Evolutionary conservation across 2,329 filamentous ascomycete genomes (phyloP).

Genomic region (Talaromyces marneffei): DNA sequence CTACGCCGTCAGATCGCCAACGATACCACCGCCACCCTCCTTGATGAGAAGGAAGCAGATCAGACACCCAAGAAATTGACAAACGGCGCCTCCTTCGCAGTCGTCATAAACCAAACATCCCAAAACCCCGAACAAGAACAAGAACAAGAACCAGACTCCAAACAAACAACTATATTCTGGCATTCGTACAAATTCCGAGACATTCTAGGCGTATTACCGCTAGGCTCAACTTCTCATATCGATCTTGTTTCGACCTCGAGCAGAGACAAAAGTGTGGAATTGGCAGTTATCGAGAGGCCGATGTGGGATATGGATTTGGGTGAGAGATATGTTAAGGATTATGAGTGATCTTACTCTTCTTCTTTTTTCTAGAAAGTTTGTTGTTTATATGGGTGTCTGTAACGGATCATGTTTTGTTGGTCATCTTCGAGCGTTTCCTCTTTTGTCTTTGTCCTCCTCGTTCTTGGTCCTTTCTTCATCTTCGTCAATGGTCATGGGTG

Average conservation of each 20-base stretch:
- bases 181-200: conserved; percentile 88
- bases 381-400: not conserved
- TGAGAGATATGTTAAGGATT: conserved; percentile 60
- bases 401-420: not conserved
- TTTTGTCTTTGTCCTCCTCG: not conserved
- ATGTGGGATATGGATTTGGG: conserved; percentile 75
- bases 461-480: not conserved
- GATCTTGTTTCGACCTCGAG: not conserved
- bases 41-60: not conserved
- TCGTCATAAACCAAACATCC: conserved; percentile 21
- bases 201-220: conserved; percentile 69
- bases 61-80: not conserved
- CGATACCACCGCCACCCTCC: conserved; percentile 11
- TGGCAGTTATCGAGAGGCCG: conserved; percentile 82
- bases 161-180: conserved; percentile 47
- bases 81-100: conserved; percentile 23
- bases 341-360: conserved; percentile 34
- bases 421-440: conserved; percentile 1
- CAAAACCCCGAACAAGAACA: not conserved
- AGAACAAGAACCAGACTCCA: not conserved
- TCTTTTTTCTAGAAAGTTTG: not conserved
- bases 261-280: conserved; percentile 50
- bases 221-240: conserved; percentile 32
- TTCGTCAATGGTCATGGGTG: not conserved
- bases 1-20: conserved; percentile 20